These are phyloP conservation scores for Thalassiosira hispida DNA, from an alignment of 352 stramenopile genomes.

Conservation along the genomic window DNA sequence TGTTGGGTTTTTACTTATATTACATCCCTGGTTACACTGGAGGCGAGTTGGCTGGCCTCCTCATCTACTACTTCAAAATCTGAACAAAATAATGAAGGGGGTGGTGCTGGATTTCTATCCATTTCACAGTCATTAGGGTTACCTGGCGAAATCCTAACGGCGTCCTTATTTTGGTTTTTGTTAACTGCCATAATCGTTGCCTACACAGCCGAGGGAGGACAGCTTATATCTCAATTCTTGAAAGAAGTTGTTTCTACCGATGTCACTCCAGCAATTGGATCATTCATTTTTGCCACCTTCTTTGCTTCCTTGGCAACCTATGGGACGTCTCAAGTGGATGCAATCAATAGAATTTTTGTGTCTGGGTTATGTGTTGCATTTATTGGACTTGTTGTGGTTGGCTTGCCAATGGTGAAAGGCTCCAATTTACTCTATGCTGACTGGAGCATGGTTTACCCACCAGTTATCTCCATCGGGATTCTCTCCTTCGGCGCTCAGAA, in stretches of 20 bases:
- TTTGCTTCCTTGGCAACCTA: slow-evolving; percentile 59
- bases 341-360: slow-evolving; percentile 68
- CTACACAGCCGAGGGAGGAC: slow-evolving; percentile 76
- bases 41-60: slow-evolving; percentile 68
- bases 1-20: slow-evolving; percentile 79
- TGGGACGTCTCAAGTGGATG: slow-evolving; percentile 59
- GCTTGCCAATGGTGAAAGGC: slow-evolving; percentile 46
- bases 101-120: slow-evolving; percentile 52
- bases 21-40: slow-evolving; percentile 76
- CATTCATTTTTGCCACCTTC: slow-evolving; percentile 57
- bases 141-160: slow-evolving; percentile 59
- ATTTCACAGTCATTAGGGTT: slow-evolving; percentile 51
- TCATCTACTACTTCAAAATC: slow-evolving; percentile 13
- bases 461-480: slow-evolving; percentile 74
- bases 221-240: slow-evolving; percentile 52
- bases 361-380: slow-evolving; percentile 56
- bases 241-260: slow-evolving; percentile 33
- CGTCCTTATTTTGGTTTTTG: slow-evolving; percentile 81
- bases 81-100: slow-evolving; percentile 17
- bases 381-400: slow-evolving; percentile 51
- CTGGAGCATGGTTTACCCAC: slow-evolving; percentile 61
- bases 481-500: slow-evolving; percentile 82
- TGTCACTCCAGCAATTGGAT: slow-evolving; percentile 42
- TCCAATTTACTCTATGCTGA: slow-evolving; percentile 52
- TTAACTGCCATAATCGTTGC: slow-evolving; percentile 80